Conservation (phyloP, 352 stramenopile species). For the Blastocystis sp. region DNA sequence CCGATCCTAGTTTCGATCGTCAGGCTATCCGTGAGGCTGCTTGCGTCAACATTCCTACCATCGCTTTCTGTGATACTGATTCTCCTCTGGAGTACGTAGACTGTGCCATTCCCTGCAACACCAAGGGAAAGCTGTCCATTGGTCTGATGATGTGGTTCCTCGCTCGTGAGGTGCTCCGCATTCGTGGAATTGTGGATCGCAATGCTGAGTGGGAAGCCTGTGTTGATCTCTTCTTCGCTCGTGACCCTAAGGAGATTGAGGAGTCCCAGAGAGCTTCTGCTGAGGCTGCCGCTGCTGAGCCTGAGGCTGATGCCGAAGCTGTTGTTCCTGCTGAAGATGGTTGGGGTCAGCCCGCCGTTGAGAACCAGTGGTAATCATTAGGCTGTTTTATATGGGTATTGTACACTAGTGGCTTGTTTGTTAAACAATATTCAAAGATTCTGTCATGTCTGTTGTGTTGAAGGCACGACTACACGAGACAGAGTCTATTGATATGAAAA, state of each 20-base stretch:
- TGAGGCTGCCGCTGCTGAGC: slow-evolving; percentile 76
- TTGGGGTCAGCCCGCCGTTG: slow-evolving; percentile 1
- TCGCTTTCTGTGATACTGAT: slow-evolving; percentile 99
- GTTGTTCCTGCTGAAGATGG: slow-evolving; percentile 10
- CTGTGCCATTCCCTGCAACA: slow-evolving; percentile 99
- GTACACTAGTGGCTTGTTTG: slow-evolving; percentile 2
- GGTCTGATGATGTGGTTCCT: slow-evolving; percentile 99
- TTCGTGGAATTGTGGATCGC: slow-evolving; percentile 91
- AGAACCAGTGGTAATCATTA: slow-evolving; percentile 52
- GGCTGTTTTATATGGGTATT: slow-evolving; percentile 4
- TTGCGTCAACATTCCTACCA: slow-evolving; percentile 99
- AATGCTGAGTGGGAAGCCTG: slow-evolving; percentile 92
- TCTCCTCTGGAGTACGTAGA: slow-evolving; percentile 98
- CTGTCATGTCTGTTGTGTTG: background rate
- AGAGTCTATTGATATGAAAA: background rate
- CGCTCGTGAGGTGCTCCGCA: slow-evolving; percentile 93
- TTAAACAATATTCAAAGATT: background rate
- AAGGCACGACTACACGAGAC: background rate
- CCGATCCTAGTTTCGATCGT: slow-evolving; percentile 94
- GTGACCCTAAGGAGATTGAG: slow-evolving; percentile 98
- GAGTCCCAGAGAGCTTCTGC: slow-evolving; percentile 94
- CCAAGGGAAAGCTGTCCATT: slow-evolving; percentile 99
- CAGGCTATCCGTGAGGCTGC: slow-evolving; percentile 93
- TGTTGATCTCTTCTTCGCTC: slow-evolving; percentile 99
- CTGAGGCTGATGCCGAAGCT: slow-evolving; percentile 67